Base-by-base conservation (phyloP, 176 grass and related monocot species). In the Oryza punctata region DNA sequence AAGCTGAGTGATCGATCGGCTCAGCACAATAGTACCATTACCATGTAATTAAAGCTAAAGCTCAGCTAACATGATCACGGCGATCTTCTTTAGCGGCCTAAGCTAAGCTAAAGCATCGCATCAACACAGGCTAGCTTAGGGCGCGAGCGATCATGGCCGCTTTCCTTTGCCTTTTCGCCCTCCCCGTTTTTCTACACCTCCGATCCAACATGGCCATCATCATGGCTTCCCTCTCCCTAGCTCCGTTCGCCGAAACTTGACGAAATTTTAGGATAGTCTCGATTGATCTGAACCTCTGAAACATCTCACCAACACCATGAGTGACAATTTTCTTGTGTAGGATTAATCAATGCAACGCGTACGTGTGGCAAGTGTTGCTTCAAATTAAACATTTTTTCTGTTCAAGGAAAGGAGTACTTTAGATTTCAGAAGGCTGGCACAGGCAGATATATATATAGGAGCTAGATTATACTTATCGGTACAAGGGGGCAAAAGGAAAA, bases 111-210 rank as follows among this genome's bases (percentile, higher is more conserved):
- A 54, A 5, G 25, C 49, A 52, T 41, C 70, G 5, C 57, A 61
- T 61, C 57, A 61, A 24, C 57, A 23, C 57, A 23, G 57, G 57
- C 57, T n/a, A 61, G 57, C 57, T 61, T 61, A 85, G 87, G 87
- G 71, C 65, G 65, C 1, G 24, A 18, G 73, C 21, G 79, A 86
- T 83, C 88, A 83, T 78, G 88, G 78, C 68, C 28, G 35, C 61
- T 90, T 84, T 88, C 47, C 40, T 67, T 68, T 10, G 45, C 57
- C 82, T 84, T 84, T 84, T 71, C 3, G 40, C 60, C 81, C 57
- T 63, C 32, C 69, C 12, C 3, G 37, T 38, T 38, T 72, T 68
- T 27, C 5, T 77, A 65, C 78, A 72, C 28, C 72, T 65, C 54
- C 25, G 6, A 65, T 77, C 43, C 66, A 77, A 54, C 78, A 65